These are phyloP conservation scores for Macrolepiota fuliginosa DNA, from an alignment of 768 basidiomycete species.

Conservation along the genomic window DNA sequence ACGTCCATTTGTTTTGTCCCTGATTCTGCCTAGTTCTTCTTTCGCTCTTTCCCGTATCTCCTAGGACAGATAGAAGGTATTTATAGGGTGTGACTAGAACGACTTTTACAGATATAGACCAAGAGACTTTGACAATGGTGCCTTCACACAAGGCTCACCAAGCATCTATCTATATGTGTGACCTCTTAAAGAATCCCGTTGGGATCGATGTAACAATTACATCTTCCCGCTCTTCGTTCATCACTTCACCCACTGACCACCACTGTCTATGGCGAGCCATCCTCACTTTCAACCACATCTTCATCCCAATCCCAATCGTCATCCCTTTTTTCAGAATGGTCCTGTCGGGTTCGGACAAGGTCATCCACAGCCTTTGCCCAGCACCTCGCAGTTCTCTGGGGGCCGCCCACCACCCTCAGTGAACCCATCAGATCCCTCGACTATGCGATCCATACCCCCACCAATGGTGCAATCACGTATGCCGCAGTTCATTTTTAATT, in stretches of 20 bases:
- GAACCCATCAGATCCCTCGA: no score
- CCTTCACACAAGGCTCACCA: not conserved
- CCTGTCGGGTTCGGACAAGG: not conserved
- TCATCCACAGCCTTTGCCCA: not conserved
- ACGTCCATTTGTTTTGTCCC: no score
- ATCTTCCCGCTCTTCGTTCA: not conserved
- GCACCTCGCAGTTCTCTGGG: no score
- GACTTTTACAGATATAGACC: not conserved
- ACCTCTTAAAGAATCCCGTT: no score
- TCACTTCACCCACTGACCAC: not conserved
- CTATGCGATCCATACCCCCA: not conserved
- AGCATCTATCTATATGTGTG: not conserved
- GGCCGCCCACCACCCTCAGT: no score
- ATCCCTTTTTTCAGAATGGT: no score
- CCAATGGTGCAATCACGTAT: not conserved
- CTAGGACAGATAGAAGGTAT: no score
- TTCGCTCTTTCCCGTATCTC: no score
- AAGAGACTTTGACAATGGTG: not conserved
- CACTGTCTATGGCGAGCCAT: not conserved
- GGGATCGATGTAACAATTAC: not conserved
- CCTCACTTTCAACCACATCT: not conserved
- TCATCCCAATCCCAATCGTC: not conserved
- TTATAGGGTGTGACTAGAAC: not conserved
- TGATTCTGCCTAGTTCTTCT: no score
- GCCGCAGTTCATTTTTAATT: not conserved